Base-by-base conservation (phyloP, 495 filamentous ascomycete genomes). In the Aspergillus indologenus region DNA sequence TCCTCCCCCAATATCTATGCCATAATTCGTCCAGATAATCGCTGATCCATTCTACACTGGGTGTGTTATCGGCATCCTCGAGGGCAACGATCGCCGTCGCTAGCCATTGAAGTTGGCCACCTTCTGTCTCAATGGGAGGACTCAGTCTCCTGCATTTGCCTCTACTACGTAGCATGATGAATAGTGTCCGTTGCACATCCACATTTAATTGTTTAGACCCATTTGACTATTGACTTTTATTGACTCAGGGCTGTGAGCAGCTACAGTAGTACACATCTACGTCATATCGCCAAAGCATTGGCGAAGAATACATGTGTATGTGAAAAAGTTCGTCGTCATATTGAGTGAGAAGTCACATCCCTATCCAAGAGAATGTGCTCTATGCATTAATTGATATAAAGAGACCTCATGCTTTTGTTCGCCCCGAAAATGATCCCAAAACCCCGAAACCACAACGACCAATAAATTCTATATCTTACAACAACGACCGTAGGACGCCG, bases 401-500 rank as follows among this genome's bases (percentile, higher is more conserved):
- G 34, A 40, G 12, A 8, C 34, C 15, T 9, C 48, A 18, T 29
- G 48, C 48, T 51, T 23, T 29, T 29, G 24, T 61, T 56, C 59
- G 45, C 48, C 48, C 29, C 17, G 23, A 34, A 24, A 51, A n/a
- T n/a, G n/a, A n/a, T n/a, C n/a, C 53, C 47, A 55, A 61, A 62
- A 59, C 55, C 47, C 57, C 53, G 53, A 54, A 60, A 54, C 15
- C 23, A 20, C 47, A 34, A 15, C 34, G 9, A 20, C 55, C 12
- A 19, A 45, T 24, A 26, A 14, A 50, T 18, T 17, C 22, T 34
- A 54, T n/a, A 24, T 19, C 40, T 65, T 65, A 76, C 60, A 77
- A 63, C 58, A 77, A 58, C 53, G 67, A 65, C 78, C 84, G 88
- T 56, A 95, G 71, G 45, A 88, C 81, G 61, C 83, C 75, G 68